Conservation (phyloP, 2,329 filamentous ascomycete species). For the Zymoseptoria brevis region DNA sequence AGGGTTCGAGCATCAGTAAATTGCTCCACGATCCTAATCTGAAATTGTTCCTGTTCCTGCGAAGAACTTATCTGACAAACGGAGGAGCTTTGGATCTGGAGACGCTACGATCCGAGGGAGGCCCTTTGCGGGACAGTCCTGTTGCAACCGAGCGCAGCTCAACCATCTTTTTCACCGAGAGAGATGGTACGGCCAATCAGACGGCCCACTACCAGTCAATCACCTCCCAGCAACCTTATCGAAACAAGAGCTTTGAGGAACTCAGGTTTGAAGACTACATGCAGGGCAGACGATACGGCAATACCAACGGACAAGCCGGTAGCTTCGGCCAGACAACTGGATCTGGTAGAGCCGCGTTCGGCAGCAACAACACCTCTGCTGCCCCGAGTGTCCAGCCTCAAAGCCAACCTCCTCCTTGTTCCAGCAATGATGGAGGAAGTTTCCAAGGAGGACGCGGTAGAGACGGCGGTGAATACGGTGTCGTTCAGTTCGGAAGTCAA, state of each 20-base stretch:
- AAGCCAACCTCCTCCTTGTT: too few species aligned
- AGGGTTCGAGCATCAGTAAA: too few species aligned
- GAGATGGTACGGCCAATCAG: slow-evolving; percentile 56
- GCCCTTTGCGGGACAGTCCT: too few species aligned
- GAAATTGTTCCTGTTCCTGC: too few species aligned
- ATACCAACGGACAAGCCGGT: slow-evolving; percentile 68
- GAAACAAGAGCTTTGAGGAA: slow-evolving; percentile 79
- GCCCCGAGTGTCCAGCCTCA: slow-evolving; percentile 11
- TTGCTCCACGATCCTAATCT: too few species aligned
- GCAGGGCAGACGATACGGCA: slow-evolving; percentile 76
- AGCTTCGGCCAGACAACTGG: slow-evolving; percentile 65
- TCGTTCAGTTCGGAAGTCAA: slow-evolving; percentile 81
- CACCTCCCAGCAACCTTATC: slow-evolving; percentile 69
- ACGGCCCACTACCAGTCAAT: slow-evolving; percentile 69
- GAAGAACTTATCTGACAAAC: too few species aligned
- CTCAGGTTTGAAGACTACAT: slow-evolving; percentile 70
- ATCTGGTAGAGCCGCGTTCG: slow-evolving; percentile 35
- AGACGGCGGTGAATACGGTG: slow-evolving; percentile 47
- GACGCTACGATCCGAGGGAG: too few species aligned
- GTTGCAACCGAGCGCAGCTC: too few species aligned
- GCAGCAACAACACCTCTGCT: slow-evolving; percentile 26
- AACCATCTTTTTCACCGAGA: slow-evolving; percentile 49
- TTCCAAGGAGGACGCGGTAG: slow-evolving; percentile 41
- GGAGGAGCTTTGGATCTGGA: too few species aligned
- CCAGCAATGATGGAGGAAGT: slow-evolving; percentile 30